Evolutionary conservation across 768 basidiomycete genomes (phyloP).

Genomic region (Xanthoconium purpureum): DNA sequence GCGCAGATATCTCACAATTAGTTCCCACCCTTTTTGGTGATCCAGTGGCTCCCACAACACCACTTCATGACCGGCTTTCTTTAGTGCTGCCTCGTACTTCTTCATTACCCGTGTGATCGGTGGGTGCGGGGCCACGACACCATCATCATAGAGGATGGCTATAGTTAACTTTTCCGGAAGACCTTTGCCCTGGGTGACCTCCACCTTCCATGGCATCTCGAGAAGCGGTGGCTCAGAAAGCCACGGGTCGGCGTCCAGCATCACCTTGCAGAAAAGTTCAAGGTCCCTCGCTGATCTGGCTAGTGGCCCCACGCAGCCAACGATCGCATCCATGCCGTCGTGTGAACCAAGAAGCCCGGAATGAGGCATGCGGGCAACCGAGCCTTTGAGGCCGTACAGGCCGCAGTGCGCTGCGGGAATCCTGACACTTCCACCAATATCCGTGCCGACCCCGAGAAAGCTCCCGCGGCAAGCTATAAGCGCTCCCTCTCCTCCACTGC

Average conservation of each 20-base stretch:
- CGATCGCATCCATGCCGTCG: conserved; percentile 52
- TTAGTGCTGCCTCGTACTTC: conserved; percentile 36
- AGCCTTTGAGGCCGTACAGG: conserved; percentile 44
- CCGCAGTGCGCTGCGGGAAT: conserved; percentile 42
- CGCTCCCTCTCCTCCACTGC: conserved; percentile 48
- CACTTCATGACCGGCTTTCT: conserved; percentile 50
- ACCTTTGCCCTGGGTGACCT: conserved; percentile 36
- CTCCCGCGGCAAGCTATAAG: conserved; percentile 43
- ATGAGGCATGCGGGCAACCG: conserved; percentile 51
- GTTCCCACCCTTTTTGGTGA: conserved; percentile 44
- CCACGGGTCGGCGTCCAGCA: conserved; percentile 49
- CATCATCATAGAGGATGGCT: conserved; percentile 50
- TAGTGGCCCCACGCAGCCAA: conserved; percentile 49
- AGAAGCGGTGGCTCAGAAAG: conserved; percentile 43
- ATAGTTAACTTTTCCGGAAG: conserved; percentile 42
- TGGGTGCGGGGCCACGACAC: conserved; percentile 48
- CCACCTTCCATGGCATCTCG: conserved; percentile 48
- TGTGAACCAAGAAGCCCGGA: conserved; percentile 48
- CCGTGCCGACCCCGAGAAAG: conserved; percentile 42
- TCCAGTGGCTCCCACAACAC: conserved; percentile 45
- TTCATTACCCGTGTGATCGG: conserved; percentile 43
- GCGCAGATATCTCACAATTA: conserved; percentile 36
- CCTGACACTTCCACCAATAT: conserved; percentile 48
- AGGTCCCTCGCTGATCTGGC: conserved; percentile 49
- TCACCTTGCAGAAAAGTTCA: conserved; percentile 45